Evolutionary conservation across 169 alveolate species (phyloP).

Genomic region (Plasmodium cynomolgi): DNA sequence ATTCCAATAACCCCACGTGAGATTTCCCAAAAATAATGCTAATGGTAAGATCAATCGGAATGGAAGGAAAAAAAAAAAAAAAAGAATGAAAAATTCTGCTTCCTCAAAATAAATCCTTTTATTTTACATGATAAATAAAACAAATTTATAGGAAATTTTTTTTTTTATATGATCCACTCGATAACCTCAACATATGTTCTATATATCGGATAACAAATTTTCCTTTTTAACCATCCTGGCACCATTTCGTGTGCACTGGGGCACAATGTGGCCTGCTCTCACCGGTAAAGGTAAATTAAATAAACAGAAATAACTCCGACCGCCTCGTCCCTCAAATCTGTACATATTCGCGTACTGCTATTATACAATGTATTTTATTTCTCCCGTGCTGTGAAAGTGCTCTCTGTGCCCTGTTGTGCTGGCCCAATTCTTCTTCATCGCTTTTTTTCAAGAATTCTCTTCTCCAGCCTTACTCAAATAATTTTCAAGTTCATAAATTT

Average conservation of each 20-base stretch:
- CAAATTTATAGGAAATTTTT: not conserved
- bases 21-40: not conserved
- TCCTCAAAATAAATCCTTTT: not conserved
- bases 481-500: constrained; percentile 58
- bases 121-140: not conserved
- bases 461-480: constrained; percentile 10
- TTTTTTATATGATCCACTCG: not conserved
- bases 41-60: not conserved
- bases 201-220: not conserved
- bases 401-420: not conserved
- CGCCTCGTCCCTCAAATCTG: not conserved
- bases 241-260: not conserved
- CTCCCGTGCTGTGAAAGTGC: not conserved
- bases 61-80: not conserved
- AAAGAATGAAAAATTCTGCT: not conserved
- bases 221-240: not conserved
- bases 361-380: not conserved
- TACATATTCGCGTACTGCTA: not conserved
- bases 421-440: not conserved
- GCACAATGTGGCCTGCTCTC: not conserved
- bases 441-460: constrained; percentile 1
- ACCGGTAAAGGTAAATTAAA: not conserved
- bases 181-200: not conserved
- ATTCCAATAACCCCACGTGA: not conserved
- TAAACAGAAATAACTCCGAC: not conserved